phyloP scores from a whole-genome alignment of 2,329 filamentous ascomycete species.

The Ceratocystis destructans region DNA sequence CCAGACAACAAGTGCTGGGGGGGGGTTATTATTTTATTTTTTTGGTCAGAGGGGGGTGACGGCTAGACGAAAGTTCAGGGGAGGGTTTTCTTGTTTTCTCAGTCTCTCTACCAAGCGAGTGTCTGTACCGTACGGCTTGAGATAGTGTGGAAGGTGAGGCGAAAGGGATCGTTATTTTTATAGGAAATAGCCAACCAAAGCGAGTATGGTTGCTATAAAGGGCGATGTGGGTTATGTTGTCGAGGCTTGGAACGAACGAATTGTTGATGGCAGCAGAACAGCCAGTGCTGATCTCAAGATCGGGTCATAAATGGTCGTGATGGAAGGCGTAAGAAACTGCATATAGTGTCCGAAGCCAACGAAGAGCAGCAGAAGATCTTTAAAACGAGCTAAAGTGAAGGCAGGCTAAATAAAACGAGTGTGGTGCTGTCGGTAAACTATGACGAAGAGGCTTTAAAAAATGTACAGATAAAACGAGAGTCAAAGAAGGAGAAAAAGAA shows the following conservation, averaged over 20 bases:
- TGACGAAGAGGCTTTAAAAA: conserved; percentile 7
- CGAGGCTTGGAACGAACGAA: too few relatives aligned
- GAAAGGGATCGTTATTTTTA: too few relatives aligned
- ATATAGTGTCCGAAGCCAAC: neutral
- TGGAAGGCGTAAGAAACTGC: neutral
- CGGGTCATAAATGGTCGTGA: neutral
- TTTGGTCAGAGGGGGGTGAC: too few relatives aligned
- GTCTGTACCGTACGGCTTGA: too few relatives aligned
- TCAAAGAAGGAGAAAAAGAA: conserved; percentile 11
- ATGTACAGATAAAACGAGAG: conserved; percentile 5
- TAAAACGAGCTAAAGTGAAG: neutral
- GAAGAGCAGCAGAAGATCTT: neutral
- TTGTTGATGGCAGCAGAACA: too few relatives aligned
- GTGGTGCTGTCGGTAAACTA: conserved; percentile 1
- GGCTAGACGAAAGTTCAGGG: too few relatives aligned
- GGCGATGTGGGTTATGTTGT: too few relatives aligned
- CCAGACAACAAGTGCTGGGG: neutral
- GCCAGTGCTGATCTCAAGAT: neutral
- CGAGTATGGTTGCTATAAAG: too few relatives aligned
- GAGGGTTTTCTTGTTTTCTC: too few relatives aligned
- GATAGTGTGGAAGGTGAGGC: too few relatives aligned
- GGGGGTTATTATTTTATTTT: neutral
- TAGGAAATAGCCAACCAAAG: too few relatives aligned
- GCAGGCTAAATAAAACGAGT: neutral
- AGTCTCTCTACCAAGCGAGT: too few relatives aligned